A percentile compares a stretch with the other conserved stretches of the same genome.
phyloP scores from a whole-genome alignment of 1,139 yeast species.

The Insectozyma bohioensis region DNA sequence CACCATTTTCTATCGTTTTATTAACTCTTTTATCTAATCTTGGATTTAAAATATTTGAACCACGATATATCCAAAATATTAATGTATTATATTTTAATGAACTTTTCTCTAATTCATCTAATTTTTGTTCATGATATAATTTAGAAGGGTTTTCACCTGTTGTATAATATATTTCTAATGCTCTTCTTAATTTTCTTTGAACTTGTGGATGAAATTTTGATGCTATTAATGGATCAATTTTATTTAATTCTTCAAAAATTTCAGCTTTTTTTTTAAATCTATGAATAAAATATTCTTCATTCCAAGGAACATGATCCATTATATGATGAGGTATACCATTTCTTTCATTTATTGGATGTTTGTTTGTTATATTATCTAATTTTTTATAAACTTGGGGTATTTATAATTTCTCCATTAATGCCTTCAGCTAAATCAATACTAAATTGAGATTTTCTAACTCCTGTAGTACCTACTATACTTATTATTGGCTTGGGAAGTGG shows the following conservation, averaged over 20 bases:
- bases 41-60: slow-evolving; percentile 54
- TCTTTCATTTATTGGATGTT: slow-evolving; percentile 81
- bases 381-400: slow-evolving; percentile 84
- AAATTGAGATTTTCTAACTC: slow-evolving; percentile 95
- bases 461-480: slow-evolving; percentile 92
- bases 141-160: slow-evolving; percentile 73
- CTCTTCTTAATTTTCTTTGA: slow-evolving; percentile 70
- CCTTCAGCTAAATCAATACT: slow-evolving; percentile 76
- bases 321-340: slow-evolving; percentile 79
- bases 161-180: slow-evolving; percentile 72
- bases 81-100: slow-evolving; percentile 65
- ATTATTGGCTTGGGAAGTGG: slow-evolving; percentile 34
- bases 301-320: slow-evolving; percentile 80
- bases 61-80: slow-evolving; percentile 82
- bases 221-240: slow-evolving; percentile 71
- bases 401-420: slow-evolving; percentile 84
- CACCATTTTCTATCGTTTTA: slow-evolving; percentile 71
- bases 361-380: slow-evolving; percentile 79
- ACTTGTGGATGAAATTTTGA: slow-evolving; percentile 92
- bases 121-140: slow-evolving; percentile 60
- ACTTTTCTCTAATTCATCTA: slow-evolving; percentile 42
- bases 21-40: slow-evolving; percentile 82
- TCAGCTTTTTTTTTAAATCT: slow-evolving; percentile 74
- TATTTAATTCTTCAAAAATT: slow-evolving; percentile 55
- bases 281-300: slow-evolving; percentile 81